phyloP scores from a whole-genome alignment of 345 rosid genomes.

The Lepidium aucheri region DNA sequence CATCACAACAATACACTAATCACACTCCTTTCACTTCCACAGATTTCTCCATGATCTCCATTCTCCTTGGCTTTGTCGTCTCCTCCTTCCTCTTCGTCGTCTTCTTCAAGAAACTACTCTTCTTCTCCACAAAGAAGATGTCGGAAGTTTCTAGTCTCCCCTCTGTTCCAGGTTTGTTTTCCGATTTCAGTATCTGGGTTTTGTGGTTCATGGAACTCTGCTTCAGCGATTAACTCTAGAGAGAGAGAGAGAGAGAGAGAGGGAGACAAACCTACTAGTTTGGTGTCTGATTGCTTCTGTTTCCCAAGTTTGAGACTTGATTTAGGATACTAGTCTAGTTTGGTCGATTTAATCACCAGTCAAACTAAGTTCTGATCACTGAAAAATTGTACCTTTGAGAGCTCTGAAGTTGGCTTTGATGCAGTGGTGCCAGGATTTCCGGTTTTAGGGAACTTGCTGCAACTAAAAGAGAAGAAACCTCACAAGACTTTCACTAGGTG shows the following conservation, averaged over 20 bases:
- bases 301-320: not conserved
- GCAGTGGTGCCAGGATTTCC: constrained; percentile 82
- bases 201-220: not conserved
- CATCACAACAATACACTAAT: not conserved
- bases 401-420: constrained; percentile 7
- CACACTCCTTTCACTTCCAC: not conserved
- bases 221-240: not conserved
- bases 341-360: not conserved
- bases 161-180: constrained; percentile 45
- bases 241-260: too few relatives aligned
- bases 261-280: too few relatives aligned
- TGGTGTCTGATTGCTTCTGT: not conserved
- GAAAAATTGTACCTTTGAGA: constrained; percentile 4
- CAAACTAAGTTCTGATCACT: not conserved
- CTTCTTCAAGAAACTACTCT: constrained; percentile 25
- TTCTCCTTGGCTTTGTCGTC: constrained; percentile 35
- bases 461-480: constrained; percentile 87
- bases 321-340: not conserved
- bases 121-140: constrained; percentile 25
- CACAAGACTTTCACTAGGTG: constrained; percentile 66
- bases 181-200: not conserved
- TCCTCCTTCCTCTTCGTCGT: constrained; percentile 34
- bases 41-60: constrained; percentile 25
- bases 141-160: constrained; percentile 35
- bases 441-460: constrained; percentile 72